Evolutionary conservation across 1,139 yeast genomes (phyloP), one percentile per base, ranked within the genome.

Genomic region (Saccharomycopsis hybrid): DNA sequence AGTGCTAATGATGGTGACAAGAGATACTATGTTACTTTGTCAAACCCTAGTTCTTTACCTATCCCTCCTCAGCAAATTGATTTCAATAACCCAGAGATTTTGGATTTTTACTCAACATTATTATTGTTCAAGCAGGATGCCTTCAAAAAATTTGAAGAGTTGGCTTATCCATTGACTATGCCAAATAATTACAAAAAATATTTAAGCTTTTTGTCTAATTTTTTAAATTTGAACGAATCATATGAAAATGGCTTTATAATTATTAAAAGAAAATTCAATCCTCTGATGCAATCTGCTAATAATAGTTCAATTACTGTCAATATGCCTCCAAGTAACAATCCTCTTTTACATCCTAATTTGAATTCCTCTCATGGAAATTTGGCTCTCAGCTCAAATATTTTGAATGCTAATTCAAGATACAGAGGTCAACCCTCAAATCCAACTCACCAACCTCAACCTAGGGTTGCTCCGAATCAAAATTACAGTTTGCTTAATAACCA

Each of bases 1-100:
- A 8, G 30, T 5, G 11, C 9, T 25, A 29, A 31, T 31, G 46
- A 46, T 9, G 11, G 70, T 44, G 72, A 78, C 11, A 88, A 83
- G 61, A 69, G 89, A 57, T 68, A 73, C 54, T 80, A 78, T 60
- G 72, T 83, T n/a, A 75, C 74, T 40, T 69, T 78, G 49, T 84
- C 85, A 9, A 69, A 76, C 36, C 63, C 71, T 8, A 56, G 65
- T 31, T 69, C 67, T 50, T 64, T 73, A 43, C 72, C 76, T 30
- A 56, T 69, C 31, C 77, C 79, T 3, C 90, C 90, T 1, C 64
- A 71, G 43, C 83, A 80, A 48, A 65, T 90, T 55, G 95, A 92
- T 66, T 78, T 94, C 60, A 94, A 92, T 63, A 96, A 89, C 60
- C 85, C 95, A 0, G 97, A 89, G 60, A 82, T 86, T 30, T 75